Percentiles rank a stretch among this genome's conserved stretches.
Conservation (phyloP, 306 rosid genomes). For the Prunus mume region DNA sequence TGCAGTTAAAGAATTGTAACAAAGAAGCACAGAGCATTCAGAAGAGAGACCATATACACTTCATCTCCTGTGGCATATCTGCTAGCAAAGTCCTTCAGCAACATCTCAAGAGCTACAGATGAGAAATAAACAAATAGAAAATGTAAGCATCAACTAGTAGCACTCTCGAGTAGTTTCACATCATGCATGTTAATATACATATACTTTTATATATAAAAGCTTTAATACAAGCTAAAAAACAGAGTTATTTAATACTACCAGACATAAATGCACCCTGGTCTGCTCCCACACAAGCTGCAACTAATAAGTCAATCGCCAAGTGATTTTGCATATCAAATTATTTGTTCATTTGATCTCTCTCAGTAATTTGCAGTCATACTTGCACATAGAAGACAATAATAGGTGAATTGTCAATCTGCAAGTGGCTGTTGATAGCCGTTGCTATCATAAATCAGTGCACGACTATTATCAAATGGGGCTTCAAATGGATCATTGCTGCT, state of each 20-base stretch:
- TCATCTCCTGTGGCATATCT: conserved; percentile 41
- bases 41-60: conserved; percentile 33
- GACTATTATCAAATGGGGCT: neutral
- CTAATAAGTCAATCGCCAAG: neutral
- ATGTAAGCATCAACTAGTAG: neutral
- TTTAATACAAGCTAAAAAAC: neutral
- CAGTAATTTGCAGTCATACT: neutral
- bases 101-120: conserved; percentile 43
- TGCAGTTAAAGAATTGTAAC: neutral
- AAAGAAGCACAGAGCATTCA: neutral
- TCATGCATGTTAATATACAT: neutral
- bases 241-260: neutral
- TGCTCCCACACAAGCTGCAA: neutral
- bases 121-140: neutral
- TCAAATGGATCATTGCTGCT: neutral
- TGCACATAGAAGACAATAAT: neutral
- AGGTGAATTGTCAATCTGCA: neutral
- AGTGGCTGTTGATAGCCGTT: neutral
- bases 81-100: conserved; percentile 37
- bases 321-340: neutral
- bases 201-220: neutral
- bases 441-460: neutral
- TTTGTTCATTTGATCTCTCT: neutral
- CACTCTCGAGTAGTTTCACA: neutral
- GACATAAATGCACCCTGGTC: neutral